phyloP scores from a whole-genome alignment of 2,329 filamentous ascomycete genomes.

The Microascus cirrosus region DNA sequence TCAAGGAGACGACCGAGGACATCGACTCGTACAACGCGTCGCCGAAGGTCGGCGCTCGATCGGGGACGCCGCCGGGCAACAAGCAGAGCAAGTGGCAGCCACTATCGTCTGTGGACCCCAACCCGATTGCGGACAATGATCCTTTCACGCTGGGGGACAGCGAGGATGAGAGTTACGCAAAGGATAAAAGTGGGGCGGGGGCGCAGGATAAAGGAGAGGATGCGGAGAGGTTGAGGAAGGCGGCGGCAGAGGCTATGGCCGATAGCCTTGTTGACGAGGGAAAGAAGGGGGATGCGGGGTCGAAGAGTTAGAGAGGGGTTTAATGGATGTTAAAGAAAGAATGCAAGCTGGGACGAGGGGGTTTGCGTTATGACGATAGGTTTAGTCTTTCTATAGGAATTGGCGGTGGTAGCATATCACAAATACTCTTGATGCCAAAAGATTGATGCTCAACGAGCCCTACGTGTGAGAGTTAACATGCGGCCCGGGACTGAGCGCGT shows the following conservation, averaged over 20 bases:
- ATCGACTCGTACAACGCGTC: slow-evolving; percentile 64
- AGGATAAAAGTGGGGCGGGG: slow-evolving; percentile 20
- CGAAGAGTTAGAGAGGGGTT: slow-evolving; percentile 16
- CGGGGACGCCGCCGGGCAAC: slow-evolving; percentile 25
- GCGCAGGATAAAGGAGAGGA: slow-evolving; percentile 45
- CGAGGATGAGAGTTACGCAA: slow-evolving; percentile 73
- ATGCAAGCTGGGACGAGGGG: not conserved
- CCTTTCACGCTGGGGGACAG: slow-evolving; percentile 94
- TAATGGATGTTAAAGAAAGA: not conserved
- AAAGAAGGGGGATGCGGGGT: slow-evolving; percentile 19
- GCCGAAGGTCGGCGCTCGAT: slow-evolving; percentile 41
- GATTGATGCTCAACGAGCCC: not conserved
- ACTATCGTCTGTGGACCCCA: slow-evolving; percentile 68
- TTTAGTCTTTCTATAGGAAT: not conserved
- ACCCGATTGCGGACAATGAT: slow-evolving; percentile 80
- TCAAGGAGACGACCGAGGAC: slow-evolving; percentile 60
- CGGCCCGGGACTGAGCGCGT: not conserved
- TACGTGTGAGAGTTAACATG: not conserved
- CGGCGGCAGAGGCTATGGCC: slow-evolving; percentile 49
- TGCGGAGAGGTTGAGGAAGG: slow-evolving; percentile 52
- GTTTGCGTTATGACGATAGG: not conserved
- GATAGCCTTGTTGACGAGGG: slow-evolving; percentile 36
- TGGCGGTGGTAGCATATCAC: not conserved
- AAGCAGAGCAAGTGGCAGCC: slow-evolving; percentile 97
- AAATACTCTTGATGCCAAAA: not conserved